phyloP scores from a whole-genome alignment of 148 eudicot species.

The Chenopodium formosanum region DNA sequence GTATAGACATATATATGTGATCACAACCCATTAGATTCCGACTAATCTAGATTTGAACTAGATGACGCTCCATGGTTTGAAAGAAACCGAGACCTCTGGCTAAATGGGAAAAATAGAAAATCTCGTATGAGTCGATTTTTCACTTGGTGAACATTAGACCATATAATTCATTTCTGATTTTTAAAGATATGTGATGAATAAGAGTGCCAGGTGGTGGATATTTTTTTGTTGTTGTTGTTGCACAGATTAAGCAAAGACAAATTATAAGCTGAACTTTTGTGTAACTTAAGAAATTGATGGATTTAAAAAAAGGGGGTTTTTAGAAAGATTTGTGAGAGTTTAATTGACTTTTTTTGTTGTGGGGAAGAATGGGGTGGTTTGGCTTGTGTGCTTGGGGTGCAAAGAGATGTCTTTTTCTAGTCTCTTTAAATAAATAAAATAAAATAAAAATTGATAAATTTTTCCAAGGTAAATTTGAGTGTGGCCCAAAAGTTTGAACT shows the following conservation, averaged over 20 bases:
- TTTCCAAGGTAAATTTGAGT: not conserved
- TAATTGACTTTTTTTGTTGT: not conserved
- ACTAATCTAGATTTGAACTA: too few relatives aligned
- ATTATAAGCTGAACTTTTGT: slow-evolving; percentile 14
- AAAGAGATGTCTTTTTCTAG: slow-evolving; percentile 30
- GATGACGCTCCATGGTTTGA: not conserved
- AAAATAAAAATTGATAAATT: not conserved
- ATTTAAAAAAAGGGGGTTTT: not conserved
- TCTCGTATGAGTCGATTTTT: not conserved
- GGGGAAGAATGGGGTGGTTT: not conserved
- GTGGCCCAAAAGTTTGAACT: slow-evolving; percentile 20
- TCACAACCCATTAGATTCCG: too few relatives aligned
- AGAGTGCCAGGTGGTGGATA: slow-evolving; percentile 7
- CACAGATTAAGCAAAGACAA: slow-evolving; percentile 9
- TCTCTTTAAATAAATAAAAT: not conserved
- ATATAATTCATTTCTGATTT: not conserved
- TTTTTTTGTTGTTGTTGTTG: not conserved
- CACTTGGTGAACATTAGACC: not conserved
- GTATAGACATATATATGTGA: too few relatives aligned
- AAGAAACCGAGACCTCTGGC: not conserved
- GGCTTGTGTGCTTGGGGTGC: slow-evolving; percentile 30
- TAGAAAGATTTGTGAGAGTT: slow-evolving; percentile 6
- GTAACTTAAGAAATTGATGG: not conserved
- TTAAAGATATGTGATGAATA: slow-evolving; percentile 6
- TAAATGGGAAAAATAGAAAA: too few relatives aligned